Percentiles rank a stretch among this genome's conserved stretches.
Evolutionary conservation across 345 rosid genomes (phyloP).

Genomic region (Kandelia obovata): DNA sequence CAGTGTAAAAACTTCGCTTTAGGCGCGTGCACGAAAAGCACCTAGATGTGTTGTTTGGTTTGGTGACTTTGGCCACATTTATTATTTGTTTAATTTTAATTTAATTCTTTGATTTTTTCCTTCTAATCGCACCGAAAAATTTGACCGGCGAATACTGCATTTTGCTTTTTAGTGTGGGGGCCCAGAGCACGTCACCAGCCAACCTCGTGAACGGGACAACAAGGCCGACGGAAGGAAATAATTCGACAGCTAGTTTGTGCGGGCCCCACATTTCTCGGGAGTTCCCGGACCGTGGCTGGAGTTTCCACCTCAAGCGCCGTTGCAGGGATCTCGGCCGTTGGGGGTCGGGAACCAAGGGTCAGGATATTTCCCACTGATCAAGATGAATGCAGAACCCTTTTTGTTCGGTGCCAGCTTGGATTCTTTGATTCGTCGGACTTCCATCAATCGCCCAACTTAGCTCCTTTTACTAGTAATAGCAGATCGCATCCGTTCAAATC

Average conservation of each 20-base stretch:
- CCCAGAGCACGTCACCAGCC: slow-evolving; percentile 47
- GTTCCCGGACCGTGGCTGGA: slow-evolving; percentile 71
- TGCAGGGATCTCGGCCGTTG: slow-evolving; percentile 31
- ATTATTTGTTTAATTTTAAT: not conserved
- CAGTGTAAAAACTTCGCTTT: not conserved
- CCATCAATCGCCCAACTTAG: slow-evolving; percentile 39
- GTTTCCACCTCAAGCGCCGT: slow-evolving; percentile 21
- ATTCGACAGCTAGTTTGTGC: slow-evolving; percentile 47
- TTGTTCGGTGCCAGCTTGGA: slow-evolving; percentile 68
- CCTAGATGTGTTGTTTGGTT: not conserved
- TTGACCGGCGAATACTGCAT: slow-evolving; percentile 25
- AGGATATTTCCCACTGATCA: slow-evolving; percentile 30
- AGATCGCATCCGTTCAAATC: slow-evolving; percentile 35
- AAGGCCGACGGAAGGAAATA: slow-evolving; percentile 45
- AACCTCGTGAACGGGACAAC: slow-evolving; percentile 45
- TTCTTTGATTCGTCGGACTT: slow-evolving; percentile 23
- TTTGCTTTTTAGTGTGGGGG: slow-evolving; percentile 19
- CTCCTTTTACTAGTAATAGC: not conserved
- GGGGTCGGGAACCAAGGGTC: slow-evolving; percentile 21
- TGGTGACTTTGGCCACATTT: not conserved
- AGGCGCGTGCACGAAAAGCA: slow-evolving; percentile 26
- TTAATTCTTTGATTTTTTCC: not conserved
- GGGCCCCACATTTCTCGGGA: slow-evolving; percentile 67
- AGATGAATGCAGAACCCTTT: slow-evolving; percentile 24
- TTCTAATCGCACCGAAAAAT: slow-evolving; percentile 37